Evolutionary conservation across 2,329 filamentous ascomycete species (phyloP), one percentile per base, ranked within the genome.

Genomic region (Aaosphaeria arxii): DNA sequence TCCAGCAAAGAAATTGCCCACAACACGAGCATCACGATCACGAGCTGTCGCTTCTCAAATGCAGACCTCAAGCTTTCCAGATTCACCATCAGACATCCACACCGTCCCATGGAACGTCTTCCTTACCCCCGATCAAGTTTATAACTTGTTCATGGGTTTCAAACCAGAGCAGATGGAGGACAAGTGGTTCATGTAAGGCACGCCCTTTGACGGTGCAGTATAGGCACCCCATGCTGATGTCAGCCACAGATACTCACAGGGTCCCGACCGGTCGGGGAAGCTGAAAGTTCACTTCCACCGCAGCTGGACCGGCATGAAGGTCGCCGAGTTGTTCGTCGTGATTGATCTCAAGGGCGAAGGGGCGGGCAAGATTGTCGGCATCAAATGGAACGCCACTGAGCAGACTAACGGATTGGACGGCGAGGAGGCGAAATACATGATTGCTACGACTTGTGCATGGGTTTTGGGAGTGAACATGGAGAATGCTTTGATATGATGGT

Each of bases 381-480:
- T 69, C 32, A 68, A 66, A 46, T 69, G 66, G 66, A 58, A 67
- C 43, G 58, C 56, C 1, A 56, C 53, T 3, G 56, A 58, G 44
- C 53, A 64, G 50, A 61, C 56, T 31, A 57, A 61, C 42, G 50
- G 57, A 24, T 55, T 66, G 61, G 52, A 53, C 5, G 59, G 59
- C 7, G 59, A 59, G 5, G 61, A 64, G 46, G 65, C 58, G 1
- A 68, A 64, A 52, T 57, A 60, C 33, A 59, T 59, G 49, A 52
- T 69, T 2, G 47, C 56, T 17, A 59, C 53, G 38, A 51, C 48
- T 6, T 66, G 62, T 42, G 43, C 44, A n/a, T 58, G 54, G 48
- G 57, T 56, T 30, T 45, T 69, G 45, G 58, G 53, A 4, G 54
- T 67, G 3, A 43, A 58, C 7, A 46, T 69, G 9, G 55, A 87